Evolutionary conservation across 192 early-diverging fungal genomes (phyloP).

Genomic region (Rhizoclosmatium globosum): DNA sequence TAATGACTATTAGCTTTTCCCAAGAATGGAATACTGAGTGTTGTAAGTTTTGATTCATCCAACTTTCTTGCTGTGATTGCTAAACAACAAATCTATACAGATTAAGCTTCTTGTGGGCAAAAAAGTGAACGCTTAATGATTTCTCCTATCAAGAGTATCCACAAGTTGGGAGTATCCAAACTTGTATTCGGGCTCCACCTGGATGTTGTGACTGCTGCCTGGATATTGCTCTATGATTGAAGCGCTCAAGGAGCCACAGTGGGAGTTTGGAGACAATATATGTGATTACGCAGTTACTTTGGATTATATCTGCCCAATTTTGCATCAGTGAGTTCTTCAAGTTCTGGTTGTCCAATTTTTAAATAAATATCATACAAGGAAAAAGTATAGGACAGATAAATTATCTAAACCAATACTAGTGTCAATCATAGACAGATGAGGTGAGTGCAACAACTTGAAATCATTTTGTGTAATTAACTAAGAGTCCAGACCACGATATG

Average conservation of each 20-base stretch:
- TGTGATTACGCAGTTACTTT: slow-evolving; percentile 10
- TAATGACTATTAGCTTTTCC: slow-evolving; percentile 9
- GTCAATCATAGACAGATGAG: no score
- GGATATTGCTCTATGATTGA: slow-evolving; percentile 6
- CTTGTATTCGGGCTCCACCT: slow-evolving; percentile 19
- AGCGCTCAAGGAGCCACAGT: slow-evolving; percentile 11
- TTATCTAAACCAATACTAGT: no score
- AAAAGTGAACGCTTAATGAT: background rate
- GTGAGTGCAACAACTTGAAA: no score
- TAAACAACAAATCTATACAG: background rate
- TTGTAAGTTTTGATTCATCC: slow-evolving; percentile 1
- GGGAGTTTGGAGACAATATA: slow-evolving; percentile 28
- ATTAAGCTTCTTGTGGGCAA: background rate
- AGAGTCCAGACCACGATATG: slow-evolving; percentile 19
- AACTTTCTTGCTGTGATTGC: background rate
- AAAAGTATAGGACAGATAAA: no score
- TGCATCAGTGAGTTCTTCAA: background rate
- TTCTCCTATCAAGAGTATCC: background rate
- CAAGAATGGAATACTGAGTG: slow-evolving; percentile 15
- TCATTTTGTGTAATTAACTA: slow-evolving; percentile 1
- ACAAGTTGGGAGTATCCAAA: slow-evolving; percentile 8
- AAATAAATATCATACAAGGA: no score
- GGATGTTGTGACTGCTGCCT: background rate
- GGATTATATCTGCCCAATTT: slow-evolving; percentile 27
- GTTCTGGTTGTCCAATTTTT: no score